These are phyloP conservation scores for Zalaria sp. DNA, from an alignment of 2,329 filamentous ascomycete genomes.

Conservation along the genomic window DNA sequence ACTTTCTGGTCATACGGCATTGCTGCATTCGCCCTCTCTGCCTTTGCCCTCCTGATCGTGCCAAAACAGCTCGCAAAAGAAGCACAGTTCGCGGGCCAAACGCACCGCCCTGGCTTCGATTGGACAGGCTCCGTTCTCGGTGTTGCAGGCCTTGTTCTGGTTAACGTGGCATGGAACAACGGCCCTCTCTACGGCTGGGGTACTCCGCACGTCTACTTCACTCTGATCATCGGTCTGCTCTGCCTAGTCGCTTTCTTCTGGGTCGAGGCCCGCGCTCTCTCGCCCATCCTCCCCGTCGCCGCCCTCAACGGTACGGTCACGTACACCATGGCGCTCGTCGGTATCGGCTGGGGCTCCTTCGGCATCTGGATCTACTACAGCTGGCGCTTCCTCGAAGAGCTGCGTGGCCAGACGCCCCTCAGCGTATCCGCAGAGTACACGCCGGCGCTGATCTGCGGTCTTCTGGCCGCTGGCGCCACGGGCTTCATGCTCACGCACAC, in stretches of 20 bases:
- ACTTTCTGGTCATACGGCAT: constrained; percentile 32
- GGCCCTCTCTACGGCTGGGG: constrained; percentile 46
- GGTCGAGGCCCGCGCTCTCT: constrained; percentile 15
- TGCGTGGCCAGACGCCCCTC: constrained; percentile 19
- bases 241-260: constrained; percentile 41
- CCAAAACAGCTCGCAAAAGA: constrained; percentile 14
- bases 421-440: constrained; percentile 18
- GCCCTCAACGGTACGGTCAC: constrained; percentile 15
- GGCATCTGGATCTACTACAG: constrained; percentile 27
- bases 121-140: constrained; percentile 33
- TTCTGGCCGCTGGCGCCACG: constrained; percentile 20
- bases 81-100: constrained; percentile 12
- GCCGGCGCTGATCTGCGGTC: constrained; percentile 19
- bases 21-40: constrained; percentile 22
- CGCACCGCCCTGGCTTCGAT: constrained; percentile 21
- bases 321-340: constrained; percentile 34
- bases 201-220: constrained; percentile 39
- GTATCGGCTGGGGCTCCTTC: constrained; percentile 62
- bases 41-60: constrained; percentile 24
- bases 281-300: constrained; percentile 15
- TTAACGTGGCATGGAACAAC: constrained; percentile 57
- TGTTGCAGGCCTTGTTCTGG: constrained; percentile 41
- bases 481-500: constrained; percentile 24
- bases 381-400: constrained; percentile 18
- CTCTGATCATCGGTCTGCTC: constrained; percentile 43